Base-by-base conservation (phyloP, 345 rosid species). In the Pseudoturritis turrita region DNA sequence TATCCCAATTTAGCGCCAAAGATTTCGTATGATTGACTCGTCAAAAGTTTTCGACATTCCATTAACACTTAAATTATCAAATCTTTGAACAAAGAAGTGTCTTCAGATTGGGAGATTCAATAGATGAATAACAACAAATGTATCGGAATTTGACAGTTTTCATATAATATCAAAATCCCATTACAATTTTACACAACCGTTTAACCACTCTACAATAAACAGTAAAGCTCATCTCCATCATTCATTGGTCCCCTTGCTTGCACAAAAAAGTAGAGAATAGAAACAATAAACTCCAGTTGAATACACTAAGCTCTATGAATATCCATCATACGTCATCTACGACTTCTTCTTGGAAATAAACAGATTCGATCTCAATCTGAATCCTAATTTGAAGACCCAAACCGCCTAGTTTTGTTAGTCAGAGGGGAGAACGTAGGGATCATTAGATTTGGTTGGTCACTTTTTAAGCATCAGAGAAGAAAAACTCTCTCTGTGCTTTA, bases 371-470 rank as follows among this genome's bases (percentile, higher is more conserved):
- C 67, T 71, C 52, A 71, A 62, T 13, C 44, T 46, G 55, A 63
- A 33, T 63, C 29, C 29, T 33, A 63, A 10, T 31, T 13, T 13
- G 31, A 29, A 33, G 31, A 31, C 18, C 65, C 23, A 25, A 9
- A 60, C 68, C 5, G 45, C 62, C 15, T 61, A 51, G 36, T 29
- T 51, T 33, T 62, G 53, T 40, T 71, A 52, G 45, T 60, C 3
- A 71, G 53, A 51, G 41, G 52, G 6, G 31, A 51, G 22, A 6
- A 41, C 26, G n/a, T 13, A 43, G 11, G 28, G 53, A 39, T 43
- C 59, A 17, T 53, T 18, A 39, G 31, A 25, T 21, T 36, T 36
- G 51, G 49, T 7, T 25, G 40, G 22, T 49, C 18, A 47, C 39
- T 49, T 5, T 36, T 53, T n/a, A 31, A 53, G 63, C 37, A 52